Conservation (phyloP, 306 rosid genomes). For the Casuarina equisetifolia region DNA sequence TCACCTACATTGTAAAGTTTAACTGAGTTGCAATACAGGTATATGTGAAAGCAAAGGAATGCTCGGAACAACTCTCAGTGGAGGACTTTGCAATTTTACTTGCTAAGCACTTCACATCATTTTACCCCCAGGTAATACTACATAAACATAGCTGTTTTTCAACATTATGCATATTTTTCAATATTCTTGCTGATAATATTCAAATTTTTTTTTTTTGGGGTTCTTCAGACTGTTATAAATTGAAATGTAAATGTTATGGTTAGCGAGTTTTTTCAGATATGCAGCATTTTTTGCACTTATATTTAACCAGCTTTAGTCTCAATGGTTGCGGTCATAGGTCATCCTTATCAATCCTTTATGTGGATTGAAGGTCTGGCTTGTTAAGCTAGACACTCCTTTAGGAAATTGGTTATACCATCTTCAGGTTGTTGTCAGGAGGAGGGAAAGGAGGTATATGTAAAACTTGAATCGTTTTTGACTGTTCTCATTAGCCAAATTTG, state of each 20-base stretch:
- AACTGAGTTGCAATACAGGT: slow-evolving; percentile 48
- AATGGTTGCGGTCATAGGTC: background rate
- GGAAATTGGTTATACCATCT: background rate
- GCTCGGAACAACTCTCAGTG: slow-evolving; percentile 58
- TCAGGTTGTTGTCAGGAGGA: background rate
- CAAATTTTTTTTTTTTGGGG: background rate
- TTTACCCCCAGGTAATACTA: slow-evolving; percentile 62
- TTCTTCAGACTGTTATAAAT: background rate
- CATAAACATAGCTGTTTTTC: background rate
- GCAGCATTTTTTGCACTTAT: background rate
- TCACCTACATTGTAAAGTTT: slow-evolving; percentile 17
- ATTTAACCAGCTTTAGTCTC: background rate
- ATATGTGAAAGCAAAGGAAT: slow-evolving; percentile 88
- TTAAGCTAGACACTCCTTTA: background rate
- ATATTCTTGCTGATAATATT: background rate
- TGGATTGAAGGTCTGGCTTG: background rate
- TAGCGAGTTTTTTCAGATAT: background rate
- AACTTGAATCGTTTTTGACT: background rate
- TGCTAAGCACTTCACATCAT: slow-evolving; percentile 79
- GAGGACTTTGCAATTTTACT: slow-evolving; percentile 86
- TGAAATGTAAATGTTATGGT: background rate
- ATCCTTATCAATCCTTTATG: background rate
- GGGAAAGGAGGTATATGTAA: background rate
- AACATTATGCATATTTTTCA: background rate
- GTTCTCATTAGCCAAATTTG: background rate